Conservation (phyloP, 179 eudicot species). For the Silene vulgaris region DNA sequence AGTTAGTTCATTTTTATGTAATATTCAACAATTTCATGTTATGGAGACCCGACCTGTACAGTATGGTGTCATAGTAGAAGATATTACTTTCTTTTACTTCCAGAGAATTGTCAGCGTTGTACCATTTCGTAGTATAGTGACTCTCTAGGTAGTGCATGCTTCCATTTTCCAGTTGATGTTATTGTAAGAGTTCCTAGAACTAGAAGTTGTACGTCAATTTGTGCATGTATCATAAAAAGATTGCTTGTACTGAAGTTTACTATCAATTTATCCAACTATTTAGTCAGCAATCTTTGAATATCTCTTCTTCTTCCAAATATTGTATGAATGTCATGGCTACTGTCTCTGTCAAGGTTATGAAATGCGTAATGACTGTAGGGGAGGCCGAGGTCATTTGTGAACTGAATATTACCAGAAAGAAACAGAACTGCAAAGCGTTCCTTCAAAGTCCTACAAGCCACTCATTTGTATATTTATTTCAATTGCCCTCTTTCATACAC, state of each 20-base stretch:
- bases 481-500: too few species aligned
- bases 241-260: conserved; percentile 16
- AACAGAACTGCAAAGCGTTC: too few species aligned
- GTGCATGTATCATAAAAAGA: conserved; percentile 25
- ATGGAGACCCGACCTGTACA: conserved; percentile 27
- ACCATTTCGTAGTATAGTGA: conserved; percentile 14
- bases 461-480: too few species aligned
- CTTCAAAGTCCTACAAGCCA: too few species aligned
- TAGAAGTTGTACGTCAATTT: conserved; percentile 15
- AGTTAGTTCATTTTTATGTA: conserved; percentile 17
- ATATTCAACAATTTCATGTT: conserved; percentile 21
- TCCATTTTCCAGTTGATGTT: conserved; percentile 19
- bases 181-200: conserved; percentile 16
- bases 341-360: neutral
- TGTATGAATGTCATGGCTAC: neutral
- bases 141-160: conserved; percentile 24
- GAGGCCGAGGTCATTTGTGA: neutral
- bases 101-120: conserved; percentile 24
- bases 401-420: neutral
- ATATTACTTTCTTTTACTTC: conserved; percentile 26
- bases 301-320: neutral
- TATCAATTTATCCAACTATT: neutral
- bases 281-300: neutral
- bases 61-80: conserved; percentile 23
- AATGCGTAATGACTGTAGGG: neutral